Conservation (phyloP, 495 filamentous ascomycete genomes). For the Acidomyces sp. region DNA sequence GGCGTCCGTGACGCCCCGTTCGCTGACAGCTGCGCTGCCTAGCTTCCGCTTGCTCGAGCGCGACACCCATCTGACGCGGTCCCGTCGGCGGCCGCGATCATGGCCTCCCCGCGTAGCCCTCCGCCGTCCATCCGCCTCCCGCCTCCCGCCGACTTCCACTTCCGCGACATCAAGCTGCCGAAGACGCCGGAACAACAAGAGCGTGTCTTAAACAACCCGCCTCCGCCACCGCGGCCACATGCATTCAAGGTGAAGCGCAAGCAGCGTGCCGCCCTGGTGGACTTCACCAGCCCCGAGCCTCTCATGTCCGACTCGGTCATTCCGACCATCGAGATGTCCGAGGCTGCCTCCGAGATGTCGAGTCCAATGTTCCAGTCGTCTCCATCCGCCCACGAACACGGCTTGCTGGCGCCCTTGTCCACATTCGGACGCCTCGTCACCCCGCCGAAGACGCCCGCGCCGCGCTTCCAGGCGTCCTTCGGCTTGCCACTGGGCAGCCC, state of each 20-base stretch:
- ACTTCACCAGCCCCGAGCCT: slow-evolving; percentile 18
- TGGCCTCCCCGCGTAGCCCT: slow-evolving; percentile 19
- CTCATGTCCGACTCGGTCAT: slow-evolving; percentile 34
- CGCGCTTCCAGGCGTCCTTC: slow-evolving; percentile 38
- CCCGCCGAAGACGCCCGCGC: slow-evolving; percentile 49
- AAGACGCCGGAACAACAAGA: slow-evolving; percentile 45
- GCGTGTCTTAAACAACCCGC: slow-evolving; percentile 26
- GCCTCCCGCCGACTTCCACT: slow-evolving; percentile 51
- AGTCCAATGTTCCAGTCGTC: slow-evolving; percentile 17
- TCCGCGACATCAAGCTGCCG: slow-evolving; percentile 38
- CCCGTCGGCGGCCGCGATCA: slow-evolving; percentile 1
- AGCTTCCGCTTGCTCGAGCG: too few relatives aligned
- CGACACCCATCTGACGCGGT: too few relatives aligned
- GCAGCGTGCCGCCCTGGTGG: slow-evolving; percentile 24
- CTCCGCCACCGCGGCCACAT: slow-evolving; percentile 37
- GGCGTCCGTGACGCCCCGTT: too few relatives aligned
- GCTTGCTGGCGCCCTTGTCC: slow-evolving; percentile 39
- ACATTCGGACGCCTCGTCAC: slow-evolving; percentile 36
- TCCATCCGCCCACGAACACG: slow-evolving; percentile 19
- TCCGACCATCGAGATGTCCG: slow-evolving; percentile 50
- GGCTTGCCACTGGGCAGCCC: slow-evolving; percentile 23
- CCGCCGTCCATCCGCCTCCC: slow-evolving; percentile 51
- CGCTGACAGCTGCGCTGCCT: too few relatives aligned
- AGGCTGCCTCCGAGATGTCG: slow-evolving; percentile 18
- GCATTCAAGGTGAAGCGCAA: slow-evolving; percentile 39